These are phyloP conservation scores for Venturia aucupariae DNA, from an alignment of 2,329 filamentous ascomycete species.

Conservation along the genomic window DNA sequence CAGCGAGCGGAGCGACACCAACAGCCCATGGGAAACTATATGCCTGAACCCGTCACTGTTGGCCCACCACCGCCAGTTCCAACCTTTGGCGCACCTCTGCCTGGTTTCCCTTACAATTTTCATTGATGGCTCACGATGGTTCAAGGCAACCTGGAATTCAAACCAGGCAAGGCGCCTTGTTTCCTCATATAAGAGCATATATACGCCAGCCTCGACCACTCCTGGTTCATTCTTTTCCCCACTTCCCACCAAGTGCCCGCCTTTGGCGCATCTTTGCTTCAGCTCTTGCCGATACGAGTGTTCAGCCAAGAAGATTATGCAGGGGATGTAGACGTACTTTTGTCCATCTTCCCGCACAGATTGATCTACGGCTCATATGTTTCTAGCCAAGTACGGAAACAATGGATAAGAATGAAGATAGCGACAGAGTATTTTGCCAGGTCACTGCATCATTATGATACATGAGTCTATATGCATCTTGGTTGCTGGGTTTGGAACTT, in stretches of 20 bases:
- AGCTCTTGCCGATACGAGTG: background rate
- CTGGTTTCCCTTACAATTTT: conserved; percentile 13
- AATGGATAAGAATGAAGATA: background rate
- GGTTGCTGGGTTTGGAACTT: background rate
- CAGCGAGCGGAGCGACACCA: conserved; percentile 28
- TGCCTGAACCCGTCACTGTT: conserved; percentile 28
- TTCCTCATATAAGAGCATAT: background rate
- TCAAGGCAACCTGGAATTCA: background rate
- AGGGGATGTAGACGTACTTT: background rate
- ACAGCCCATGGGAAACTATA: conserved; percentile 15
- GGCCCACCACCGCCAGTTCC: conserved; percentile 32
- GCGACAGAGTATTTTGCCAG: background rate
- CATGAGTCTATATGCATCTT: background rate
- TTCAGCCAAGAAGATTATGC: background rate
- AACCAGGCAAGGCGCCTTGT: background rate
- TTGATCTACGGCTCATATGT: background rate
- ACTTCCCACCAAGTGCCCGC: background rate
- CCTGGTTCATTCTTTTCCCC: background rate
- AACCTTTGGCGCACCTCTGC: conserved; percentile 29
- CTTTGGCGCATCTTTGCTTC: background rate
- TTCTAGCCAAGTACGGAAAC: too few relatives aligned
- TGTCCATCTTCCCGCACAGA: background rate
- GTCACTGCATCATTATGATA: background rate
- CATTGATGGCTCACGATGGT: conserved; percentile 4
- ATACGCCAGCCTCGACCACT: background rate